Evolutionary conservation across 2,329 filamentous ascomycete species (phyloP), one percentile per base, ranked within the genome.

Genomic region (Coleophoma crateriformis): DNA sequence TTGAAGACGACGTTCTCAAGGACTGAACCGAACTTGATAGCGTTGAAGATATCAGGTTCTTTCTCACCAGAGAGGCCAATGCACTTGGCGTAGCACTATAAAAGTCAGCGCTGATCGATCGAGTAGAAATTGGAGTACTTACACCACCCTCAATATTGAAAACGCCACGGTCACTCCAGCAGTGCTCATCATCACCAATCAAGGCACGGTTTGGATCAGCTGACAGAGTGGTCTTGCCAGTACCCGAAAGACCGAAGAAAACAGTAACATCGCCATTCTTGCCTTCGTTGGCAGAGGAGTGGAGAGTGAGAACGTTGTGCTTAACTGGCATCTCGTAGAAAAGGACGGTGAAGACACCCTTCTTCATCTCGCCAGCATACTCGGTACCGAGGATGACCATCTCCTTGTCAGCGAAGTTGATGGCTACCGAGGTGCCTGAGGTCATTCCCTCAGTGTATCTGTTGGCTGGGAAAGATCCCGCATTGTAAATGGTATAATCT

Each of bases 241-340:
- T 99, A 58, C 94, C 94, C 15, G 94, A 99, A 47, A 99, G 85
- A 70, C 94, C 94, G 75, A 99, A 99, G 87, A 99, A 99, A 63
- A 99, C 89, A 13, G 94, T 97, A 51, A 99, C 94, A 67, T 99
- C 94, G 59, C 94, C 94, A 56, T 88, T 75, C 78, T 88, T 81
- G 64, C 94, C 94, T 82, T 99, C 88, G 75, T 99, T 99, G 67
- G 94, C 94, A 8, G 94, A 99, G 14, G 94, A 99, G 81, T 99
- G 94, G 49, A 99, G 85, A 38, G 94, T 99, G 60, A 99, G 78
- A 63, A 99, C 92, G 72, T 97, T 95, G 83, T 99, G 94, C 84
- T 96, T 96, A 68, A 99, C 89, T 54, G 94, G 94, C 91, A 97
- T 99, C 79, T 99, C 94, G 79, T 97, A 99, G 82, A 96, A 99